A percentile compares a stretch with the other conserved stretches of the same genome.
These are phyloP conservation scores for Melastoma candidum DNA, from an alignment of 441 rosid species.

Conservation along the genomic window DNA sequence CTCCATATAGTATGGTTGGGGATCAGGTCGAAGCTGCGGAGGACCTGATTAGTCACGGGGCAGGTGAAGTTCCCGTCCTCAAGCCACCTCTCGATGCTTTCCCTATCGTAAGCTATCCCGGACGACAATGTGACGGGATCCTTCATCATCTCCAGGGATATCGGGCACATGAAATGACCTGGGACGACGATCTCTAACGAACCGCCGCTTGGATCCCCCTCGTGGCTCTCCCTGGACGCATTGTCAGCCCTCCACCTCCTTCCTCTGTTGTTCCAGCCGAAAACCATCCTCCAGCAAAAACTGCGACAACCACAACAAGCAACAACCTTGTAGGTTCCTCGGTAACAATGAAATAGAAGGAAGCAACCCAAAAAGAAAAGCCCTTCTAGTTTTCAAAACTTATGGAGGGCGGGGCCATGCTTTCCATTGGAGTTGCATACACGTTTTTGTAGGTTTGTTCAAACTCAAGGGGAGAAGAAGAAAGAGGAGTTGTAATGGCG, in stretches of 20 bases:
- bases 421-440: no score
- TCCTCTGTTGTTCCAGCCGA: no score
- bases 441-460: no score
- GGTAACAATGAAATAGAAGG: no score
- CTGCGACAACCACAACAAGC: no score
- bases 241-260: background rate
- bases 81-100: conserved; percentile 47
- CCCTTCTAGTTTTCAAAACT: no score
- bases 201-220: background rate
- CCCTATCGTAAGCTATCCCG: conserved; percentile 54
- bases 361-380: no score
- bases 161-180: conserved; percentile 37
- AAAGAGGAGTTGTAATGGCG: no score
- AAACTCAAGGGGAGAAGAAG: no score
- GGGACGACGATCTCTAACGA: conserved; percentile 25
- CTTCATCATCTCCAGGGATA: conserved; percentile 48
- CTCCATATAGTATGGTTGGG: conserved; percentile 41
- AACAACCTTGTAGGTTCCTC: no score
- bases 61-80: conserved; percentile 41
- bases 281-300: no score
- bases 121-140: conserved; percentile 50
- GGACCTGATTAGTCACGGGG: conserved; percentile 30
- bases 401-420: no score
- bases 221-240: conserved; percentile 3
- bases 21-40: conserved; percentile 32